A percentile compares a stretch with the other conserved stretches of the same genome.
Evolutionary conservation across 345 rosid genomes (phyloP).

Genomic region (Alliaria petiolata): DNA sequence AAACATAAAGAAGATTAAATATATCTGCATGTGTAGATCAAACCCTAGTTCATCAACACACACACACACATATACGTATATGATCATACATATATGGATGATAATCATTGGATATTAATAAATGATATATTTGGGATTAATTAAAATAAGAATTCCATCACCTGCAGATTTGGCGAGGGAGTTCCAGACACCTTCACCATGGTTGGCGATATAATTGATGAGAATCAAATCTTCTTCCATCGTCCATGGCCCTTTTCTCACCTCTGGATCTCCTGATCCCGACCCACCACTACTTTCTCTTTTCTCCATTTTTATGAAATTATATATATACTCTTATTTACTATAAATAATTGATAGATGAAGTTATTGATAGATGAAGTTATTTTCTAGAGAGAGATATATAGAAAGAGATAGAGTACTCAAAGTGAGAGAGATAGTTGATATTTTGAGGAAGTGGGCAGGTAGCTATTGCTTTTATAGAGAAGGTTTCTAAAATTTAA

Average conservation of each 20-base stretch:
- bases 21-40: background rate
- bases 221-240: constrained; percentile 91
- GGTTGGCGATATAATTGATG: constrained; percentile 73
- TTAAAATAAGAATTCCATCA: background rate
- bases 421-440: constrained; percentile 8
- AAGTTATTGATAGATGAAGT: background rate
- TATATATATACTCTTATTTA: background rate
- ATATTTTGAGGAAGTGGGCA: constrained; percentile 11
- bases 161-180: constrained; percentile 91
- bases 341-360: background rate
- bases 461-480: constrained; percentile 27
- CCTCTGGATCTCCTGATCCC: constrained; percentile 74
- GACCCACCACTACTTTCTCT: constrained; percentile 22
- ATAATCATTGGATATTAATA: background rate
- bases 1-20: background rate
- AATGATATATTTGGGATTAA: background rate
- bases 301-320: constrained; percentile 10
- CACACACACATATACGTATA: background rate
- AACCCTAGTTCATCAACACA: constrained; percentile 3
- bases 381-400: constrained; percentile 4
- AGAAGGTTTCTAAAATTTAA: background rate
- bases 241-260: constrained; percentile 97
- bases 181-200: constrained; percentile 96
- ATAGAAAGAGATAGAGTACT: background rate
- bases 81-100: background rate